These are phyloP conservation scores for Sporisorium scitamineum DNA, from an alignment of 1,284 basidiomycete genomes.

Conservation along the genomic window DNA sequence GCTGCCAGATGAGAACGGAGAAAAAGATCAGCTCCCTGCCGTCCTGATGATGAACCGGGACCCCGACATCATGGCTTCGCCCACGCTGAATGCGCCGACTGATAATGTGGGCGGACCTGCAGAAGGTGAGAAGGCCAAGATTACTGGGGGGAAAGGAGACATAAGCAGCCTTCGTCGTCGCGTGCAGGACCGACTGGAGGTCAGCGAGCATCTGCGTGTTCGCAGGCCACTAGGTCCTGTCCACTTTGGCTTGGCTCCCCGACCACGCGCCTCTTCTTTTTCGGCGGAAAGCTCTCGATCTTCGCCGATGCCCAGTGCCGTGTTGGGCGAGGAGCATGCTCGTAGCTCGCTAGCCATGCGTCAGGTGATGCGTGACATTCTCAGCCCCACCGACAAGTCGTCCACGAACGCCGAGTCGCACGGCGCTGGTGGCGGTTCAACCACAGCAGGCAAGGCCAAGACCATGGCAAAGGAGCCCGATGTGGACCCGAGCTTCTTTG, in stretches of 20 bases:
- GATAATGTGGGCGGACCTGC: constrained; percentile 6
- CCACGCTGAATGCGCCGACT: constrained; percentile 36
- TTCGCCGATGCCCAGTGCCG: constrained; percentile 5
- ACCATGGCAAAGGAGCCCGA: constrained; percentile 33
- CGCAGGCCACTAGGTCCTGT: constrained; percentile 50
- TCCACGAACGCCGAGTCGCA: neutral
- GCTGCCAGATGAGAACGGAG: constrained; percentile 64
- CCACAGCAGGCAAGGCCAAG: constrained; percentile 10
- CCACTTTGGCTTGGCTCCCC: constrained; percentile 49
- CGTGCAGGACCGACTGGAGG: constrained; percentile 41
- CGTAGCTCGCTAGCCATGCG: constrained; percentile 46
- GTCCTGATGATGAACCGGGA: constrained; percentile 80
- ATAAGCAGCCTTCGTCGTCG: constrained; percentile 32
- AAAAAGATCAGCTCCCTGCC: constrained; percentile 79
- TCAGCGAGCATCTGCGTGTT: constrained; percentile 50
- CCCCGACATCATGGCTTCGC: constrained; percentile 51
- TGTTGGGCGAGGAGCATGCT: constrained; percentile 16
- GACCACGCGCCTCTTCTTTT: constrained; percentile 79
- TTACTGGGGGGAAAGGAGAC: neutral
- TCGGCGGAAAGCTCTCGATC: constrained; percentile 70
- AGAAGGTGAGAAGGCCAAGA: neutral
- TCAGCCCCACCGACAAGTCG: constrained; percentile 23
- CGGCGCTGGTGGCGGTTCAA: neutral
- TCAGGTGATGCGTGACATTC: constrained; percentile 53
- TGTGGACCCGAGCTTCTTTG: constrained; percentile 88